phyloP scores from a whole-genome alignment of 805 yeast genomes.

The Myxozyma neotropica region DNA sequence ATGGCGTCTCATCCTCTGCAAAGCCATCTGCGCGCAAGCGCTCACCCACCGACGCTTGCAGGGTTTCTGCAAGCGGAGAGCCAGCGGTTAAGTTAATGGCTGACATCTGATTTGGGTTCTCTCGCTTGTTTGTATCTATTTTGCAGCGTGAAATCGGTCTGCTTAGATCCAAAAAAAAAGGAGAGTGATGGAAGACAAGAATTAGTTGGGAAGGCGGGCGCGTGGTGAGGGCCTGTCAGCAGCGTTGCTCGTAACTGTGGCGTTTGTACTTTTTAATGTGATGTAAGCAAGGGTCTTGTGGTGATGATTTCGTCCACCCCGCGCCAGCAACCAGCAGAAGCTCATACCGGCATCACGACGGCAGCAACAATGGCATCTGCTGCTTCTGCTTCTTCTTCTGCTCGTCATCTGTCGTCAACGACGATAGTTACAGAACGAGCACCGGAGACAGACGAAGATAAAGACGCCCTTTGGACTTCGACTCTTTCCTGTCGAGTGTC shows the following conservation, averaged over 20 bases:
- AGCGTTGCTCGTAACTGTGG: no score
- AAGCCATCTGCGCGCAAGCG: conserved; percentile 34
- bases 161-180: no score
- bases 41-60: conserved; percentile 31
- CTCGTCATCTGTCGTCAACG: conserved; percentile 28
- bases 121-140: no score
- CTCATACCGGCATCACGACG: no score
- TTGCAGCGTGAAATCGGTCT: no score
- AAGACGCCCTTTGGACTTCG: conserved; percentile 27
- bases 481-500: conserved; percentile 33
- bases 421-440: conserved; percentile 33
- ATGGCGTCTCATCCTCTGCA: conserved; percentile 38
- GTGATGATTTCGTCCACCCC: no score
- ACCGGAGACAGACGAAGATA: conserved; percentile 33
- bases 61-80: conserved; percentile 30
- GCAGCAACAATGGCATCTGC: no score
- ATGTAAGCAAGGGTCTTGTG: no score
- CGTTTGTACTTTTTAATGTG: no score
- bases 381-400: background rate
- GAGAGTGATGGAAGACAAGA: background rate
- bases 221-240: background rate
- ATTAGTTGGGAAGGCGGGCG: no score
- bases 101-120: background rate
- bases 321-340: no score
- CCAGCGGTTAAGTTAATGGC: conserved; percentile 14